Conservation (phyloP, 2,329 filamentous ascomycete genomes). For the Aspergillus sp. region DNA sequence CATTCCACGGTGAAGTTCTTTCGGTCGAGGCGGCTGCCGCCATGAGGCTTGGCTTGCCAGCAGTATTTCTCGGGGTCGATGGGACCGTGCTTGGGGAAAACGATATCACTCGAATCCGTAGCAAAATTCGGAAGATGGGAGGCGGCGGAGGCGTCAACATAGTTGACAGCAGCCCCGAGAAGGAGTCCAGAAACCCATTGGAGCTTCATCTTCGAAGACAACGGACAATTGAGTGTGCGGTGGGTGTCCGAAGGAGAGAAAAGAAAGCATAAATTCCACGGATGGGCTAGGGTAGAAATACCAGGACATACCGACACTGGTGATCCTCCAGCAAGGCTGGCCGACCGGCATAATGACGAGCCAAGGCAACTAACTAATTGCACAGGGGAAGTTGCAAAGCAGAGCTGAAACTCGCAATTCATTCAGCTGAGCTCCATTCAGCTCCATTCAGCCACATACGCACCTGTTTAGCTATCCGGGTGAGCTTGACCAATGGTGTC, state of each 20-base stretch:
- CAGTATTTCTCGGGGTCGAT: background rate
- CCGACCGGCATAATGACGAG: background rate
- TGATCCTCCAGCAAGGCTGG: background rate
- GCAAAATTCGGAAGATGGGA: slow-evolving; percentile 8
- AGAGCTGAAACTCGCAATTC: background rate
- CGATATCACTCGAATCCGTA: slow-evolving; percentile 1
- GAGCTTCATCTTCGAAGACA: slow-evolving; percentile 1
- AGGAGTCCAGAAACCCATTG: slow-evolving; percentile 6
- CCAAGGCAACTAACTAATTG: background rate
- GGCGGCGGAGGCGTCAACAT: slow-evolving; percentile 6
- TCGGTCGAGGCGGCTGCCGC: background rate
- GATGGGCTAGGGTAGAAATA: slow-evolving; percentile 4
- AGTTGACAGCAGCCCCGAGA: slow-evolving; percentile 6
- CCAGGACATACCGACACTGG: slow-evolving; percentile 1
- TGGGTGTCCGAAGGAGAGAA: slow-evolving; percentile 8
- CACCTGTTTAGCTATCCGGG: background rate
- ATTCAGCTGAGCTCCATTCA: background rate
- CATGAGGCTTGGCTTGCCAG: background rate
- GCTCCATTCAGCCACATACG: background rate
- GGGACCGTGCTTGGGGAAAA: background rate
- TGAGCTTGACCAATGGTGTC: background rate
- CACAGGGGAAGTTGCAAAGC: background rate
- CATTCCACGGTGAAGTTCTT: background rate
- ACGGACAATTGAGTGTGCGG: slow-evolving; percentile 5
- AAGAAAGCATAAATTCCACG: slow-evolving; percentile 1